Conservation (phyloP, 768 basidiomycete genomes). For the Boletus huronensis region DNA sequence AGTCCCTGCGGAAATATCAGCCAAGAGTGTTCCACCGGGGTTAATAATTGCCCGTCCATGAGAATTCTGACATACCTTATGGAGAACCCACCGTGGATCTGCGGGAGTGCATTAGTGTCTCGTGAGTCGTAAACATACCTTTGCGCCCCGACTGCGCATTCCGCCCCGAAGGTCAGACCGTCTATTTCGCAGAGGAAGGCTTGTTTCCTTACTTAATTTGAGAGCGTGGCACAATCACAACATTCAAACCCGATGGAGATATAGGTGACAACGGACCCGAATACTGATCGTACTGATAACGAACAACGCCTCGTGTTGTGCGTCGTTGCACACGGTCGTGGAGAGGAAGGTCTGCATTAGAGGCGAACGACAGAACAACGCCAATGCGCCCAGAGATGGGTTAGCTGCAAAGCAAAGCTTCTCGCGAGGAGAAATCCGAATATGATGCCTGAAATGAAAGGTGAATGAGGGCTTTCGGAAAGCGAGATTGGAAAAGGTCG, state of each 20-base stretch:
- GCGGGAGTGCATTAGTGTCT: conserved; percentile 10
- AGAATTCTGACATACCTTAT: conserved; percentile 25
- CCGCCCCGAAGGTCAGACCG: conserved; percentile 15
- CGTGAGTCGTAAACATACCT: conserved; percentile 2
- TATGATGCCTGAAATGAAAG: conserved; percentile 4
- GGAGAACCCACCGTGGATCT: conserved; percentile 30
- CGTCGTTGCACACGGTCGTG: neutral
- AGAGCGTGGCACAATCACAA: neutral
- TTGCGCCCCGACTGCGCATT: conserved; percentile 1
- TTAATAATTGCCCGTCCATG: conserved; percentile 19
- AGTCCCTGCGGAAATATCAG: conserved; percentile 18
- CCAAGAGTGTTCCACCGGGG: conserved; percentile 17
- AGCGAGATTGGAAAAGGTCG: neutral
- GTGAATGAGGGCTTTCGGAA: neutral
- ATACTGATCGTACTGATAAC: conserved; percentile 4
- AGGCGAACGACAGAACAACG: neutral
- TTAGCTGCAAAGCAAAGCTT: neutral
- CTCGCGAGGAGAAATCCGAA: neutral
- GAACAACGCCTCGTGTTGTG: conserved; percentile 5
- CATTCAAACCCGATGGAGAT: neutral
- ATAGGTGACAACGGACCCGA: conserved; percentile 14
- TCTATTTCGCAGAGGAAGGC: conserved; percentile 1
- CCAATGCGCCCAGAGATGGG: neutral
- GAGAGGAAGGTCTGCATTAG: neutral
- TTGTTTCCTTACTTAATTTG: conserved; percentile 1